These are phyloP conservation scores for Nadsonia commutata DNA, from an alignment of 1,139 yeast species.

Conservation along the genomic window DNA sequence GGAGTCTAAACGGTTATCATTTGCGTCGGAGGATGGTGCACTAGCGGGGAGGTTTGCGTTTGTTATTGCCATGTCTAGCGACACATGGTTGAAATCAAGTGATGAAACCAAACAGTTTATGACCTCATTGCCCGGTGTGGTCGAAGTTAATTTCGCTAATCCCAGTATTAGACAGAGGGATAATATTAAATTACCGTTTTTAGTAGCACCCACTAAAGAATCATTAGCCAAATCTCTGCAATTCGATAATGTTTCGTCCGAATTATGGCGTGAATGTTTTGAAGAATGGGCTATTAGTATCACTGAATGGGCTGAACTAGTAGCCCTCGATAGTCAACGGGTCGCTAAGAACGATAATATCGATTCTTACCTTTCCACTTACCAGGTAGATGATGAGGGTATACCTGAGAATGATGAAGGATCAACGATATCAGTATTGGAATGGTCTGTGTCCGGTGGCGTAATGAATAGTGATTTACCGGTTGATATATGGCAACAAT, in stretches of 20 bases:
- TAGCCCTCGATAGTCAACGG: constrained; percentile 13
- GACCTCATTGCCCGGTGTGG: neutral
- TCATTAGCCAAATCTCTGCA: neutral
- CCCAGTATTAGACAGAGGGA: neutral
- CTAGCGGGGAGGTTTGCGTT: neutral
- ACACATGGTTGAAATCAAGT: no score
- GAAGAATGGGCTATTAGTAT: constrained; percentile 20
- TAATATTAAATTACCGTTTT: neutral
- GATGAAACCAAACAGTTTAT: no score
- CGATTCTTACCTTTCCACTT: constrained; percentile 16
- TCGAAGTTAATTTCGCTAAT: neutral
- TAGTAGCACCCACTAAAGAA: neutral
- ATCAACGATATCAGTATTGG: neutral
- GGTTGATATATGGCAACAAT: constrained; percentile 1
- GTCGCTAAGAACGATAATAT: constrained; percentile 9
- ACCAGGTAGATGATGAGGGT: constrained; percentile 15
- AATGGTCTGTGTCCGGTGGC: constrained; percentile 5
- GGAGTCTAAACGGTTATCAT: neutral
- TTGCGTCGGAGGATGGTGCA: neutral
- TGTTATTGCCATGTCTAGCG: neutral
- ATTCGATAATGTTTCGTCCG: neutral
- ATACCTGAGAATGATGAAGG: constrained; percentile 2
- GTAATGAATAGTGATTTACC: constrained; percentile 4
- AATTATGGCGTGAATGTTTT: neutral
- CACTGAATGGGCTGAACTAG: constrained; percentile 21